Base-by-base conservation (phyloP, 768 basidiomycete species). In the Amanita molliuscula region DNA sequence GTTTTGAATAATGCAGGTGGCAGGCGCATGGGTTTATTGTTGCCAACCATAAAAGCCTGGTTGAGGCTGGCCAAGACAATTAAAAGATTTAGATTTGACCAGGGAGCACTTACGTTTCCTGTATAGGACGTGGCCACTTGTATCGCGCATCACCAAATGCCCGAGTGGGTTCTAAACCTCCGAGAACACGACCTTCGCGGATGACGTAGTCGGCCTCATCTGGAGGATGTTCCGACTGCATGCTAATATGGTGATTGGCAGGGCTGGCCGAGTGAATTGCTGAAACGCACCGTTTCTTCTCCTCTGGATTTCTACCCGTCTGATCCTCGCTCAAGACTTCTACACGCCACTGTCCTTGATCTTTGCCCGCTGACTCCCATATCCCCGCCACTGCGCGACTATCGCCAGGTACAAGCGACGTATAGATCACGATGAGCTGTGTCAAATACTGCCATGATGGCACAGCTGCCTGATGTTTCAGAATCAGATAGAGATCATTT, bases 261-360 rank as follows among this genome's bases (percentile, higher is more conserved):
- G 20, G 25, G 25, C 15, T 15, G 38, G 29, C 11, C 3, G 11
- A 29, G 20, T 2, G 4, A n/a, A 33, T 11, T 16, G 33, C 15
- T 28, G 9, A 21, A 43, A 59, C 71, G 45, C 57, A 93, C 94
- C 93, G 79, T 62, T 76, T 76, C 21, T 85, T 69, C 66, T 99
- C 96, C 41, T 78, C 83, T 13, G 78, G 81, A 61, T 92, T 97
- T 56, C 90, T 79, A 34, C 92, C 96, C 6, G 94, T 97, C 70
- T 97, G 94, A 61, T 98, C 96, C 64, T 97, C 92, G 25, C 79
- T 90, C 54, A 99, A 73, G n/a, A 89, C 89, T 62, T 96, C 91
- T 26, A 93, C 86, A 41, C 82, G 78, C 96, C 96, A 99, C 47
- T 71, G 74, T 9, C 88, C 88, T 47, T 73, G 69, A 3, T 80